These are phyloP conservation scores for Trichoderma orchidacearum DNA, from an alignment of 495 filamentous ascomycete genomes.

Conservation along the genomic window DNA sequence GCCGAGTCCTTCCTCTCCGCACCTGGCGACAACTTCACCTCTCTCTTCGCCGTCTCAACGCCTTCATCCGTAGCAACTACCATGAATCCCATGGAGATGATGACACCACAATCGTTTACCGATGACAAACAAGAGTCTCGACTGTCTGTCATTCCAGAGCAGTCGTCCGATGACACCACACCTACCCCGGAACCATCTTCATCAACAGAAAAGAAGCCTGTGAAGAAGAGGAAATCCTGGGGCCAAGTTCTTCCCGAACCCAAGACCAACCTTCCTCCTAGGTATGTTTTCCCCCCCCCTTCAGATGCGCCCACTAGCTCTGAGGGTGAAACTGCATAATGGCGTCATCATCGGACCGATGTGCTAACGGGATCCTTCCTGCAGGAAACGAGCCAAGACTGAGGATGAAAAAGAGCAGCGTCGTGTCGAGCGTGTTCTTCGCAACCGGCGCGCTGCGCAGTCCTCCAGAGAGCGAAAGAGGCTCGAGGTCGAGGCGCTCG, in stretches of 20 bases:
- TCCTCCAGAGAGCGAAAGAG: slow-evolving; percentile 93
- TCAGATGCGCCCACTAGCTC: background rate
- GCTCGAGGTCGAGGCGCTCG: slow-evolving; percentile 80
- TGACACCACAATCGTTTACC: slow-evolving; percentile 28
- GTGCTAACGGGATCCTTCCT: slow-evolving; percentile 5
- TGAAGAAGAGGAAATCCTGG: slow-evolving; percentile 98
- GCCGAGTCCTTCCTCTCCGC: slow-evolving; percentile 39
- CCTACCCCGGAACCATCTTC: slow-evolving; percentile 8
- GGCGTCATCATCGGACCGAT: background rate
- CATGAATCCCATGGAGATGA: slow-evolving; percentile 26
- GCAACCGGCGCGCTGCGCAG: slow-evolving; percentile 91
- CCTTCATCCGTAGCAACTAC: slow-evolving; percentile 12
- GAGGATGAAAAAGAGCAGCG: slow-evolving; percentile 98
- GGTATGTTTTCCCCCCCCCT: slow-evolving; percentile 39
- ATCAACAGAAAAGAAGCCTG: slow-evolving; percentile 54
- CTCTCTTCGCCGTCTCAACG: slow-evolving; percentile 26
- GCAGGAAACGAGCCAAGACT: slow-evolving; percentile 92
- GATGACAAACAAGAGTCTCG: slow-evolving; percentile 14
- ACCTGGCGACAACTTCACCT: slow-evolving; percentile 34
- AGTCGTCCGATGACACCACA: slow-evolving; percentile 4
- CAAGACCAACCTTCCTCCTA: slow-evolving; percentile 90
- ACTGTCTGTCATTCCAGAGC: slow-evolving; percentile 2
- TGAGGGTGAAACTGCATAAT: slow-evolving; percentile 2
- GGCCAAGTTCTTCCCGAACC: slow-evolving; percentile 93
- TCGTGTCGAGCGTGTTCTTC: slow-evolving; percentile 89